A percentile compares a stretch with the other conserved stretches of the same genome.
Evolutionary conservation across 352 stramenopile species (phyloP).

Genomic region (Discostella stelligera): DNA sequence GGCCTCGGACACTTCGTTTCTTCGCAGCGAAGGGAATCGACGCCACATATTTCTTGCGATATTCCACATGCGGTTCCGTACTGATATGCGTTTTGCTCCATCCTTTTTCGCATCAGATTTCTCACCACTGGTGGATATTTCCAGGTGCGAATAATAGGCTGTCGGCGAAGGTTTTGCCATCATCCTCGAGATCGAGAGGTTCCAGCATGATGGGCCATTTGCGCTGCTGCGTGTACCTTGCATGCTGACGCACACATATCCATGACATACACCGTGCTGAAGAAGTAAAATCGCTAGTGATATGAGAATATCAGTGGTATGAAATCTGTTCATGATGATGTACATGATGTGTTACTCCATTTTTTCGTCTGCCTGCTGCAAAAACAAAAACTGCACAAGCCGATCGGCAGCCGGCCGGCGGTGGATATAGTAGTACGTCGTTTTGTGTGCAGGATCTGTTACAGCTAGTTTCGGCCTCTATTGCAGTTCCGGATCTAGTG

Average conservation of each 20-base stretch:
- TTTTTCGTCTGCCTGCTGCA: too few species aligned
- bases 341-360: not conserved
- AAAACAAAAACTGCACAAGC: too few species aligned
- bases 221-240: not conserved
- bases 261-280: not conserved
- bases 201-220: not conserved
- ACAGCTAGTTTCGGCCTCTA: too few species aligned
- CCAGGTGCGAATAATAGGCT: not conserved
- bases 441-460: too few species aligned
- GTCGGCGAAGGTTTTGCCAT: not conserved
- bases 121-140: not conserved
- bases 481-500: too few species aligned
- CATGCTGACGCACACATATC: not conserved
- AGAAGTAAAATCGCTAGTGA: not conserved
- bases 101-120: not conserved
- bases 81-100: not conserved
- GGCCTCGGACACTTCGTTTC: not conserved
- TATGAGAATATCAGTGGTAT: not conserved
- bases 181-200: not conserved
- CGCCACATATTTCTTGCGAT: not conserved
- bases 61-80: slow-evolving; percentile 4
- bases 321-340: not conserved
- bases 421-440: too few species aligned
- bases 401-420: too few species aligned
- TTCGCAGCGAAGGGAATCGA: not conserved